These are phyloP conservation scores for Sporothrix pseudoabietina DNA, from an alignment of 2,329 filamentous ascomycete genomes.

Conservation along the genomic window DNA sequence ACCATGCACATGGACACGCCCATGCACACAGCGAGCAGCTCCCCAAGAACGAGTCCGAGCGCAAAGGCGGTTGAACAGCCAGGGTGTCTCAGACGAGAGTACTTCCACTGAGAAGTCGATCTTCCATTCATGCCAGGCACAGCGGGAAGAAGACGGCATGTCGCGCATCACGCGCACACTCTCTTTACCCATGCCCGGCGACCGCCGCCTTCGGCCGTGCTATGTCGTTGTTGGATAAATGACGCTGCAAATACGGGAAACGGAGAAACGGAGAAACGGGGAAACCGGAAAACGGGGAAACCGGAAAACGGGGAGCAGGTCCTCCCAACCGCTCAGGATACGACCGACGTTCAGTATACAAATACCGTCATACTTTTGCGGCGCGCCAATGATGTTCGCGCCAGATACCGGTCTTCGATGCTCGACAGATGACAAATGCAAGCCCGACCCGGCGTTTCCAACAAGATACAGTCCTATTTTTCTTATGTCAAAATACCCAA, in stretches of 20 bases:
- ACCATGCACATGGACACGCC: not conserved
- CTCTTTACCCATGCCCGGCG: not conserved
- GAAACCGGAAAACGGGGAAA: not conserved
- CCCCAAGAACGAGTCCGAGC: slow-evolving; percentile 61
- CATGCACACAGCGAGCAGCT: slow-evolving; percentile 53
- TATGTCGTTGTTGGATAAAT: slow-evolving; percentile 1
- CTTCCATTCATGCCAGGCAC: not conserved
- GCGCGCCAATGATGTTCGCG: not conserved
- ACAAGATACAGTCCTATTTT: not conserved
- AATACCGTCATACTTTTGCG: not conserved
- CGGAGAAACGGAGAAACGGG: not conserved
- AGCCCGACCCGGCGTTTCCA: not conserved
- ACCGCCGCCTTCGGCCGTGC: not conserved
- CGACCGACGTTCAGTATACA: not conserved
- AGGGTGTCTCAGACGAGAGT: not conserved
- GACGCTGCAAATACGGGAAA: not conserved
- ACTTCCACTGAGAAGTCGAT: not conserved
- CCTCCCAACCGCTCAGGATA: not conserved
- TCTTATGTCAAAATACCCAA: not conserved
- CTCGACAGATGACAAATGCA: not conserved
- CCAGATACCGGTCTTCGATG: not conserved
- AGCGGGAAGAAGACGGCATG: not conserved
- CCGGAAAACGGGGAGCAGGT: not conserved
- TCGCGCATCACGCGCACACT: not conserved
- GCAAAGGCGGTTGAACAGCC: slow-evolving; percentile 60